phyloP scores from a whole-genome alignment of 768 basidiomycete species.

The Mrakia hoshinonis region DNA sequence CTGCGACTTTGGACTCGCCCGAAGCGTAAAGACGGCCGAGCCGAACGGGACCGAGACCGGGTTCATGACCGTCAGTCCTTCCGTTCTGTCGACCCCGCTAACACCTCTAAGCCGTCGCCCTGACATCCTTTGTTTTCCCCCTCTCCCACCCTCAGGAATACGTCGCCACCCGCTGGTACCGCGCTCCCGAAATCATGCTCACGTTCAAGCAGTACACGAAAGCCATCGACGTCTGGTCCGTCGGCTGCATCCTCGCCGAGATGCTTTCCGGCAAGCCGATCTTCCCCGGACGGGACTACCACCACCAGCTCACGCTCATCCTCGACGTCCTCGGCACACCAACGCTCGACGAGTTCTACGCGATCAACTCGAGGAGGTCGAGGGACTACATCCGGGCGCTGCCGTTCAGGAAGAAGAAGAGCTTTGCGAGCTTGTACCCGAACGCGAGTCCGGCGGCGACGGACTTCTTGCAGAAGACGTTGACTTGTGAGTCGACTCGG shows the following conservation, averaged over 20 bases:
- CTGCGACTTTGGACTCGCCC: constrained; percentile 86
- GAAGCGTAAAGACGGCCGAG: constrained; percentile 39
- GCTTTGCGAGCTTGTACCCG: constrained; percentile 79
- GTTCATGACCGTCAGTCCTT: constrained; percentile 41
- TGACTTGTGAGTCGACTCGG: constrained; percentile 55
- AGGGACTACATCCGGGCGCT: constrained; percentile 91
- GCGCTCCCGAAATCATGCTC: constrained; percentile 98
- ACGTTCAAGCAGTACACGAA: constrained; percentile 88
- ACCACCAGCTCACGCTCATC: constrained; percentile 90
- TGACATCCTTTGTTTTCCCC: no score
- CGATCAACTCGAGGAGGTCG: constrained; percentile 82
- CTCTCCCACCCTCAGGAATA: constrained; percentile 69
- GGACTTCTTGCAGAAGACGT: constrained; percentile 61
- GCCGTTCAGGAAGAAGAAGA: constrained; percentile 79
- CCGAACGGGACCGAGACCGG: constrained; percentile 40
- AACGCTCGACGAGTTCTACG: constrained; percentile 93
- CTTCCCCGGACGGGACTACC: constrained; percentile 91
- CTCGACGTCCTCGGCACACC: constrained; percentile 96
- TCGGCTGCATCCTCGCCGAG: constrained; percentile 58
- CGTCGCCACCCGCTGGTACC: constrained; percentile 97
- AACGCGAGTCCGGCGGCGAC: constrained; percentile 64
- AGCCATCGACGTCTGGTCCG: constrained; percentile 45
- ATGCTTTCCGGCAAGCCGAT: constrained; percentile 95
- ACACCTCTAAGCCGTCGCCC: neutral
- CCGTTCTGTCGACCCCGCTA: neutral